Percentiles rank a stretch among this genome's conserved stretches.
Conservation (phyloP, 306 rosid genomes). For the Parietaria judaica region DNA sequence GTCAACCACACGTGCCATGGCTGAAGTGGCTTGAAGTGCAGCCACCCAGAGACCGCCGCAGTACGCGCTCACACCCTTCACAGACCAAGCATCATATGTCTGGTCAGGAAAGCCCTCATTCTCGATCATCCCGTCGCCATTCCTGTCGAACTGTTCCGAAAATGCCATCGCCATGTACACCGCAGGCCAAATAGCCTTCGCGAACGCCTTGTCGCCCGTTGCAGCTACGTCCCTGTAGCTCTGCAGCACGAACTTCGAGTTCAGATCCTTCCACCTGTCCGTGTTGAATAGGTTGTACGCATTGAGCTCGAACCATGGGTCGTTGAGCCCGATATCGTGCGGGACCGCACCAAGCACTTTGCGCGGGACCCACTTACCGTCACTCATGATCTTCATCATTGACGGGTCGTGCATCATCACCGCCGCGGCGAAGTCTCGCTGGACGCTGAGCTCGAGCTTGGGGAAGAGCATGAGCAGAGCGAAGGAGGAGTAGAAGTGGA, state of each 20-base stretch:
- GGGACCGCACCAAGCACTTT: slow-evolving; percentile 97
- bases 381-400: slow-evolving; percentile 45
- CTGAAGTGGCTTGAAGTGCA: slow-evolving; percentile 91
- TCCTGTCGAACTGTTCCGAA: slow-evolving; percentile 90
- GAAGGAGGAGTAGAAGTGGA: slow-evolving; percentile 88
- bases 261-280: slow-evolving; percentile 96
- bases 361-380: slow-evolving; percentile 62
- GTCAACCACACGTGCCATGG: slow-evolving; percentile 64
- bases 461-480: slow-evolving; percentile 78
- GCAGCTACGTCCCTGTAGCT: slow-evolving; percentile 86
- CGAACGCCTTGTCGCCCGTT: slow-evolving; percentile 83
- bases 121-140: slow-evolving; percentile 95
- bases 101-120: slow-evolving; percentile 96
- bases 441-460: slow-evolving; percentile 89
- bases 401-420: slow-evolving; percentile 93
- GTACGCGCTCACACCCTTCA: slow-evolving; percentile 89
- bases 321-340: slow-evolving; percentile 78
- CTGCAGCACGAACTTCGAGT: slow-evolving; percentile 96
- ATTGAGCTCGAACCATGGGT: slow-evolving; percentile 96
- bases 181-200: slow-evolving; percentile 88
- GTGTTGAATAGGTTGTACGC: slow-evolving; percentile 71
- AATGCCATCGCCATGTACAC: slow-evolving; percentile 91
- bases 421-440: slow-evolving; percentile 94
- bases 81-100: slow-evolving; percentile 96
- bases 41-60: slow-evolving; percentile 97